phyloP scores from a whole-genome alignment of 2,329 filamentous ascomycete species.

The Pyrenochaeta sp. region DNA sequence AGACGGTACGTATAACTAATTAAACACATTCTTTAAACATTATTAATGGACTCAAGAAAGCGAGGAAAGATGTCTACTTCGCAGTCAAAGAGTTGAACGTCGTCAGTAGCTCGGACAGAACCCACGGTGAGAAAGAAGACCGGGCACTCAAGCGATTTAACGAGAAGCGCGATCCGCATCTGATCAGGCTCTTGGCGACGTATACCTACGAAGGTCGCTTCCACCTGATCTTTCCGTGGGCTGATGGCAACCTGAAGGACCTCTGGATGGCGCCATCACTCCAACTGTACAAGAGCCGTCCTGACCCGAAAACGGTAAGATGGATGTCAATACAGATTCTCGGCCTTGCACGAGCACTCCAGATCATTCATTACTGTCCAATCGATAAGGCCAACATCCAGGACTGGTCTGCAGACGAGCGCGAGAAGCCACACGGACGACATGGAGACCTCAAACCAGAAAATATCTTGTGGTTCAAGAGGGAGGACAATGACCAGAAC shows the following conservation, averaged over 20 bases:
- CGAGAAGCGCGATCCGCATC: background rate
- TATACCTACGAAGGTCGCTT: background rate
- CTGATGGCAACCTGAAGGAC: background rate
- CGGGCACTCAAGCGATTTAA: too few species aligned
- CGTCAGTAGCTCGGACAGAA: too few species aligned
- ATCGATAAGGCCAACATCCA: background rate
- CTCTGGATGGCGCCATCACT: background rate
- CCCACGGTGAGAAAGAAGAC: too few species aligned
- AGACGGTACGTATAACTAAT: too few species aligned
- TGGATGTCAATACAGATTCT: background rate
- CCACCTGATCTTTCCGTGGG: background rate
- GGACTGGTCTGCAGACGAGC: background rate
- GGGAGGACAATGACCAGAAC: too few species aligned
- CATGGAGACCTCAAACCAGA: conserved; percentile 12
- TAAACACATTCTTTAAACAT: too few species aligned
- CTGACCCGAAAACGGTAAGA: background rate
- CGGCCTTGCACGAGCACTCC: background rate
- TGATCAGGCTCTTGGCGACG: background rate
- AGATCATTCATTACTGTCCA: background rate
- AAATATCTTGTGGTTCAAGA: conserved; percentile 5
- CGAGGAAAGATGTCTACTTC: too few species aligned
- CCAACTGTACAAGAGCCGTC: background rate
- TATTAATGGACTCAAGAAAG: too few species aligned
- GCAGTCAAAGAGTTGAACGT: too few species aligned
- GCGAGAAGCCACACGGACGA: background rate